Evolutionary conservation across 1,284 basidiomycete genomes (phyloP), one percentile per base, ranked within the genome.

Genomic region (Schizopora paradoxa): DNA sequence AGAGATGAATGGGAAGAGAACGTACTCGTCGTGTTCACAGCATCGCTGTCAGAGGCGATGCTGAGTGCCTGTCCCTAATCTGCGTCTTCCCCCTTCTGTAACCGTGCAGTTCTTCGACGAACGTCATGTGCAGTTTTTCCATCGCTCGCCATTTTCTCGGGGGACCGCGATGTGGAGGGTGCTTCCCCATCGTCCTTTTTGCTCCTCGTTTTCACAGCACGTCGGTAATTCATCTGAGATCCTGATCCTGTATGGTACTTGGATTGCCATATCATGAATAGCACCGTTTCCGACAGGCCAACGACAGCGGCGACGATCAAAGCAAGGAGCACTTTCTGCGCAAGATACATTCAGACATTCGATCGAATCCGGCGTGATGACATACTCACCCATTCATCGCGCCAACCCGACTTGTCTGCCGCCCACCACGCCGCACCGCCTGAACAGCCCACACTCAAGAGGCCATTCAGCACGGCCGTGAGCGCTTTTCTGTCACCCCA

Each of bases 361-460:
- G 8, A 16, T 26, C 27, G 5, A 13, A 14, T 6, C 10, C 2
- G 31, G 7, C 19, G 39, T 6, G n/a, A 35, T 5, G n/a, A 11
- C 16, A 23, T 2, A 67, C 77, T 48, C 56, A 86, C 86, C 79
- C 80, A 86, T 70, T 89, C 85, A 49, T 79, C 66, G 45, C 64
- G 73, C 82, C 82, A 82, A 2, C 73, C 71, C 3, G 75, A 70
- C 51, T 66, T 70, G 36, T 76, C 75, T 25, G 82, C 76, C 14
- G 79, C 84, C 76, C 79, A 85, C 79, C 79, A 88, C 5, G 74
- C 70, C 4, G 82, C 83, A 42, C 74, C 67, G 2, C 78, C 86
- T 0, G 80, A 74, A 7, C 80, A 80, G 33, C 68, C 61, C 28
- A 90, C 67, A 54, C 83, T 88, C 38, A 89, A 64, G 14, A 88